Evolutionary conservation across 108 stramenopile genomes (phyloP).

Genomic region (Tribonema minus): DNA sequence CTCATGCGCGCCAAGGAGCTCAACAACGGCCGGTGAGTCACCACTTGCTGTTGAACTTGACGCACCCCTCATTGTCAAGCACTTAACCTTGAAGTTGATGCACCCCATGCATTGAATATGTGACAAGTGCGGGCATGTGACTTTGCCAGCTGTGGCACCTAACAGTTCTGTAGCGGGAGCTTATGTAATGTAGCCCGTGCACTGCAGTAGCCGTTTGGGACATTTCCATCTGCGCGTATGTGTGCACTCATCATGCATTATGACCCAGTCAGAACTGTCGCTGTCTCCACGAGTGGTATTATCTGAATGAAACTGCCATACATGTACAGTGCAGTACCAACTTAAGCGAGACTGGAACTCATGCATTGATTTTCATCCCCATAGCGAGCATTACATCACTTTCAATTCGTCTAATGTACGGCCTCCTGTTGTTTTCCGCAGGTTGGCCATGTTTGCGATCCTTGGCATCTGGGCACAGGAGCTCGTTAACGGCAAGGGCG

Average conservation of each 20-base stretch:
- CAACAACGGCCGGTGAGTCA: constrained; percentile 56
- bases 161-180: too few relatives aligned
- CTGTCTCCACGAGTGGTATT: too few relatives aligned
- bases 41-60: not conserved
- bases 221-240: not conserved
- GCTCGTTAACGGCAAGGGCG: not conserved
- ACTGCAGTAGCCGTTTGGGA: not conserved
- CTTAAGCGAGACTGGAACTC: too few relatives aligned
- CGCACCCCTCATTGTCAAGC: not conserved
- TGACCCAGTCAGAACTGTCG: not conserved
- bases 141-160: too few relatives aligned
- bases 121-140: not conserved
- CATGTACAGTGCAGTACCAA: too few relatives aligned
- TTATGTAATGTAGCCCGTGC: not conserved
- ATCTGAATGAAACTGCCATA: too few relatives aligned
- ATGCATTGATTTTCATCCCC: too few relatives aligned
- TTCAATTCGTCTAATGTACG: too few relatives aligned
- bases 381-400: too few relatives aligned
- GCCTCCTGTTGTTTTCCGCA: not conserved
- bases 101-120: not conserved
- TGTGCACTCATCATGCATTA: not conserved
- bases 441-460: not conserved
- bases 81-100: not conserved
- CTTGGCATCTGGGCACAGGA: not conserved
- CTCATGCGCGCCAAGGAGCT: constrained; percentile 75